phyloP scores from a whole-genome alignment of 2,329 filamentous ascomycete species.

The Leptographium wingfieldii region DNA sequence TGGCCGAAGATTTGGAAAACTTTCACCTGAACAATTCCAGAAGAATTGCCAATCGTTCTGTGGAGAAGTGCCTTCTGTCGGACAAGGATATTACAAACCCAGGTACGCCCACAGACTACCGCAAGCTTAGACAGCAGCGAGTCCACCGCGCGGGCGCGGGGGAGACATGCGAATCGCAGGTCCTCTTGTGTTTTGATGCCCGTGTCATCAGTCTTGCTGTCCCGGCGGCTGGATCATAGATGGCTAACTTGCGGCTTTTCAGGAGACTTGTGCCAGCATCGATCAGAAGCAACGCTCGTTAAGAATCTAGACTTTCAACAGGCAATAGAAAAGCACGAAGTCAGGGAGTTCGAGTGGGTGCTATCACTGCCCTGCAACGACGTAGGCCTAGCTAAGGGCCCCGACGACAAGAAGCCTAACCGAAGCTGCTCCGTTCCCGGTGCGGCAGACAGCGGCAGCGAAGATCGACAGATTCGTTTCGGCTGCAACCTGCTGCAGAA shows the following conservation, averaged over 20 bases:
- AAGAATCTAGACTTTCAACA: slow-evolving; percentile 1
- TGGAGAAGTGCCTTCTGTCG: background rate
- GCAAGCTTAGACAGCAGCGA: background rate
- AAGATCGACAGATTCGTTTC: slow-evolving; percentile 25
- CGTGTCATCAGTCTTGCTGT: too few species aligned
- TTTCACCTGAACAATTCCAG: slow-evolving; percentile 17
- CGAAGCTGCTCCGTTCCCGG: slow-evolving; percentile 5
- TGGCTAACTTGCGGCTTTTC: background rate
- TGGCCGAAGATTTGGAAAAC: slow-evolving; percentile 21
- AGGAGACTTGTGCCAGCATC: background rate
- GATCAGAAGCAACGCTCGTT: background rate
- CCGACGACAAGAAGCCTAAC: slow-evolving; percentile 1
- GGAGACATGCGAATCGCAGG: background rate
- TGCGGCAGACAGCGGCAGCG: slow-evolving; percentile 2
- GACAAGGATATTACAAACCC: background rate
- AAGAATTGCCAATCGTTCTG: background rate
- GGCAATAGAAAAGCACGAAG: slow-evolving; percentile 23
- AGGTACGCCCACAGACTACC: background rate
- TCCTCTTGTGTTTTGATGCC: too few species aligned
- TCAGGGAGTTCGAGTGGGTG: slow-evolving; percentile 39
- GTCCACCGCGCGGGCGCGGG: background rate
- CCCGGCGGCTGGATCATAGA: background rate
- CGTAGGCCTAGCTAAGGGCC: background rate
- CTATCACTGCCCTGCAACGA: slow-evolving; percentile 23
- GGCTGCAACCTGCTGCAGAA: slow-evolving; percentile 41